phyloP scores from a whole-genome alignment of 495 filamentous ascomycete genomes.

The Cetradonia linearis region DNA sequence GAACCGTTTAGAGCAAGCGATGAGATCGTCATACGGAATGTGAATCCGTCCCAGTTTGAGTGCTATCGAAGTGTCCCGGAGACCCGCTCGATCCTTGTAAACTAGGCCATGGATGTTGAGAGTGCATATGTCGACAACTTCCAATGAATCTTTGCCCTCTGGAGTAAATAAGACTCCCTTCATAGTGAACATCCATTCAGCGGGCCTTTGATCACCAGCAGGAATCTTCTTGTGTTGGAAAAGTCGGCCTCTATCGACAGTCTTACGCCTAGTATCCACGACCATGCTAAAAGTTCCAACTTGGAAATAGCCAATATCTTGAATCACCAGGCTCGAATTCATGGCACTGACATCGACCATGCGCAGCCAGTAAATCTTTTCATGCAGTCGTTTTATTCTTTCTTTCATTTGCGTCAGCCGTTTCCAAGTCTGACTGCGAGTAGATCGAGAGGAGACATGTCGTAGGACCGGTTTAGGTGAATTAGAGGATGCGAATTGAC shows the following conservation, averaged over 20 bases:
- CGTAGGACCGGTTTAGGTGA: constrained; percentile 22
- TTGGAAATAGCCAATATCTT: constrained; percentile 74
- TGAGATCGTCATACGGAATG: constrained; percentile 80
- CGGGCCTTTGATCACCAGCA: constrained; percentile 63
- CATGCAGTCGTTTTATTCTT: constrained; percentile 72
- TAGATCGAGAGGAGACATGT: constrained; percentile 17
- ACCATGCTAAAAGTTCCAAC: constrained; percentile 74
- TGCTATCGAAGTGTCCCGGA: constrained; percentile 80
- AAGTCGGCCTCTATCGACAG: constrained; percentile 80
- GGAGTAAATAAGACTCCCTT: constrained; percentile 81
- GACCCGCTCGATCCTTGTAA: constrained; percentile 76
- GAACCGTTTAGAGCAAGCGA: constrained; percentile 45
- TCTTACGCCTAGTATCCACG: constrained; percentile 82
- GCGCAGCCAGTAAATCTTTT: constrained; percentile 76
- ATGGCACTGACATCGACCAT: constrained; percentile 84
- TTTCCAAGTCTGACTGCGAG: constrained; percentile 68
- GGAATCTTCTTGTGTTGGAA: constrained; percentile 73
- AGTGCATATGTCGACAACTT: constrained; percentile 78
- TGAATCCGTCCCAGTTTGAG: constrained; percentile 85
- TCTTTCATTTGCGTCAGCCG: constrained; percentile 67
- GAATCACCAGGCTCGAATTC: constrained; percentile 61
- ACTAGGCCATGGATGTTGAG: constrained; percentile 87
- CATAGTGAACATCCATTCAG: constrained; percentile 85
- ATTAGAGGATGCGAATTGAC: constrained; percentile 16
- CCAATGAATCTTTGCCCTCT: constrained; percentile 73